phyloP scores from a whole-genome alignment of 495 filamentous ascomycete genomes.

The Pseudoneurospora amorphoporcata region DNA sequence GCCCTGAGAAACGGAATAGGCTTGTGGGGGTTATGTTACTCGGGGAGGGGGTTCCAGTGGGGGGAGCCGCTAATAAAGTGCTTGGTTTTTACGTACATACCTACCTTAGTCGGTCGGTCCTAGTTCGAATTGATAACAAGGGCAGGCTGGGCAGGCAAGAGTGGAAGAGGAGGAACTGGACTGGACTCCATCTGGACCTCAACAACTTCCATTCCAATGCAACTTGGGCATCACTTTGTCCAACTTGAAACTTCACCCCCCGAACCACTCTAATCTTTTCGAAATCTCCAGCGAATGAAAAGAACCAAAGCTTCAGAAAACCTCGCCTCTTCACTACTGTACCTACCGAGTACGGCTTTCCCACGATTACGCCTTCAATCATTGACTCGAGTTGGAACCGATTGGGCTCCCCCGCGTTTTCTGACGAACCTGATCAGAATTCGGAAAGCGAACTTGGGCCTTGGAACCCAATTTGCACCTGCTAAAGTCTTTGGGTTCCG shows the following conservation, averaged over 20 bases:
- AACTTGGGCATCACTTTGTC: neutral
- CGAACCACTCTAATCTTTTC: neutral
- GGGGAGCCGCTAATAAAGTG: neutral
- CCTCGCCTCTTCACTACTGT: neutral
- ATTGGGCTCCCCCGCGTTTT: neutral
- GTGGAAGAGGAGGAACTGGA: neutral
- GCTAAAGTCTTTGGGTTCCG: neutral
- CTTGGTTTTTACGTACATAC: neutral
- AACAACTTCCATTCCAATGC: neutral
- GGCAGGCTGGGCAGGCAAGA: neutral
- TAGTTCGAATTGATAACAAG: neutral
- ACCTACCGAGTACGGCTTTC: neutral
- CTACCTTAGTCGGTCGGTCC: neutral
- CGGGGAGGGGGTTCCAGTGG: neutral
- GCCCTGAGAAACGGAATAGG: neutral
- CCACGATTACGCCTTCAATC: neutral
- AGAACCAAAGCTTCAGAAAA: neutral
- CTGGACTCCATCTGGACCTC: neutral
- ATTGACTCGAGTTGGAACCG: neutral
- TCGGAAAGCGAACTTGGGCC: neutral
- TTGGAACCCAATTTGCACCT: neutral
- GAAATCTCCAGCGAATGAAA: neutral
- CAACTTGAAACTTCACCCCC: neutral
- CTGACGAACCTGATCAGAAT: neutral
- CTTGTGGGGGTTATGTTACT: neutral